These are phyloP conservation scores for Yamadazyma spencermartinsiae DNA, from an alignment of 1,139 yeast species.

Conservation along the genomic window DNA sequence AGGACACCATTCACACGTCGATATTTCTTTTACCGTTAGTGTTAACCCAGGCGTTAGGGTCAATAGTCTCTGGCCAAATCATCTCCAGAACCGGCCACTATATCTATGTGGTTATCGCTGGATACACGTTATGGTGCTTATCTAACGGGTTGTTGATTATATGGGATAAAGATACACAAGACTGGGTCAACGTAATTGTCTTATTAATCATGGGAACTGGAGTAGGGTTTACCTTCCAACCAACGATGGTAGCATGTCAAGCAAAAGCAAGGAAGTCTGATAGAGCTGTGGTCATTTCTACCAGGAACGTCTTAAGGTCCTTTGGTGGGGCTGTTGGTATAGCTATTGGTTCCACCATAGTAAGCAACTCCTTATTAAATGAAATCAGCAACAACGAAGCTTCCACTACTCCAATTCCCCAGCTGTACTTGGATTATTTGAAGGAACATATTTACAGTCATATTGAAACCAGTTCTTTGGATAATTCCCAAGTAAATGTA, in stretches of 20 bases:
- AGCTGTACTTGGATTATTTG: slow-evolving; percentile 18
- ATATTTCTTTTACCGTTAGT: slow-evolving; percentile 46
- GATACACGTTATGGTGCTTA: slow-evolving; percentile 45
- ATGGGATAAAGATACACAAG: slow-evolving; percentile 31
- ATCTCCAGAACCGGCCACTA: slow-evolving; percentile 48
- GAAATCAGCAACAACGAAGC: slow-evolving; percentile 11
- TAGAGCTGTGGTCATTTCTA: slow-evolving; percentile 56
- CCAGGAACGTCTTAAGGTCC: slow-evolving; percentile 53
- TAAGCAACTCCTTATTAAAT: slow-evolving; percentile 21
- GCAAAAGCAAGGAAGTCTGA: slow-evolving; percentile 53
- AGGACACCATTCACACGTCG: slow-evolving; percentile 39
- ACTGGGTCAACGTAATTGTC: slow-evolving; percentile 34
- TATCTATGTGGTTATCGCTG: slow-evolving; percentile 40
- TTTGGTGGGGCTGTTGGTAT: slow-evolving; percentile 53
- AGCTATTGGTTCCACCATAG: slow-evolving; percentile 28
- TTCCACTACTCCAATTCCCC: slow-evolving; percentile 10
- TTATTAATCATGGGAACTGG: slow-evolving; percentile 52
- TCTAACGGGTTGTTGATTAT: slow-evolving; percentile 41
- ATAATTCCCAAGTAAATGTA: slow-evolving; percentile 20
- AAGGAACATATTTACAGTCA: slow-evolving; percentile 19
- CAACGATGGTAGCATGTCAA: slow-evolving; percentile 55
- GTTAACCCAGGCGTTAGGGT: slow-evolving; percentile 38
- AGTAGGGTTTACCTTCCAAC: slow-evolving; percentile 32
- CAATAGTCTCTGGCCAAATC: slow-evolving; percentile 45
- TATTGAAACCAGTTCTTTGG: slow-evolving; percentile 18